Conservation (phyloP, 306 rosid species). For the Argentina anserina region DNA sequence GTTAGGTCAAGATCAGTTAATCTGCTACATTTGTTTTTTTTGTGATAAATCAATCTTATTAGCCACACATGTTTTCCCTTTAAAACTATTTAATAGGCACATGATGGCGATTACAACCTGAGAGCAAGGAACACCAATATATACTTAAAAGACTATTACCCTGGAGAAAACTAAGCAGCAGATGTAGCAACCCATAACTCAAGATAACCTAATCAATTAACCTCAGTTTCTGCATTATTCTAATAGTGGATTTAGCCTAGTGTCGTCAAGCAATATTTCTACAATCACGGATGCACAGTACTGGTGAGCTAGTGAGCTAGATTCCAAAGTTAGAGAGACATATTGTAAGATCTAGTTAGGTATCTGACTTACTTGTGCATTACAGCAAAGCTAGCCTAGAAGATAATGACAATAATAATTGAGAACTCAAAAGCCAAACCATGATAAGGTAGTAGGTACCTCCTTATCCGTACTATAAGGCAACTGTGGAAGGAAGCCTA, state of each 20-base stretch:
- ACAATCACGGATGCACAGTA: constrained; percentile 5
- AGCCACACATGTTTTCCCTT: background rate
- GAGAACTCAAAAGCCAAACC: background rate
- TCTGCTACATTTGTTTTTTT: background rate
- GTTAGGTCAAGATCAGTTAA: background rate
- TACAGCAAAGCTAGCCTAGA: constrained; percentile 15
- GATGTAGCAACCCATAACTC: background rate
- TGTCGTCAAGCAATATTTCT: background rate
- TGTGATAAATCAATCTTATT: background rate
- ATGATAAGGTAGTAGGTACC: constrained; percentile 5
- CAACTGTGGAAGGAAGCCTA: background rate
- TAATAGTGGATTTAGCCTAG: background rate
- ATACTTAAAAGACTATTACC: background rate
- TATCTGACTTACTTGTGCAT: background rate
- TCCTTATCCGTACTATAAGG: constrained; percentile 7
- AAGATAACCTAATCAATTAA: background rate
- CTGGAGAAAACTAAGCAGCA: background rate
- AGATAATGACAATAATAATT: constrained; percentile 6
- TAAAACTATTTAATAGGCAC: background rate
- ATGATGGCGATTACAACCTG: background rate
- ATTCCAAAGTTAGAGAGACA: background rate
- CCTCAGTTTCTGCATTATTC: background rate
- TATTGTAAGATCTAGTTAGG: background rate
- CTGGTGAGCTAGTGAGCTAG: background rate
- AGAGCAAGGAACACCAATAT: background rate